Evolutionary conservation across 2,329 filamentous ascomycete genomes (phyloP).

Genomic region (Periconia sp.): DNA sequence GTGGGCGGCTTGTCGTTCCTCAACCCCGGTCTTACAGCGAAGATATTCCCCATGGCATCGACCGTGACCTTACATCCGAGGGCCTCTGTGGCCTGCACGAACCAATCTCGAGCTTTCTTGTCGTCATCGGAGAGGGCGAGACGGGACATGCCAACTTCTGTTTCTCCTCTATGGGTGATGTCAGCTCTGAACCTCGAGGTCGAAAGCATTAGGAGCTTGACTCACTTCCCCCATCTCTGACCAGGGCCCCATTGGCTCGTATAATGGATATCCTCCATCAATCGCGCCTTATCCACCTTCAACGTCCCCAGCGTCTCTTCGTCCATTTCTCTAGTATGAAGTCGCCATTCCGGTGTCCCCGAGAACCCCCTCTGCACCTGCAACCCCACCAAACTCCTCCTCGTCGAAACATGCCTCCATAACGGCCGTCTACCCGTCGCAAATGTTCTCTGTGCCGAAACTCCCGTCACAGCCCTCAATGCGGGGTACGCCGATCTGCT

Average conservation of each 20-base stretch:
- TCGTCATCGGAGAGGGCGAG: conserved; percentile 75
- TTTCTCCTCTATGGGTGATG: conserved; percentile 53
- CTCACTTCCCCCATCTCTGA: conserved; percentile 71
- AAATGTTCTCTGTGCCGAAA: not conserved
- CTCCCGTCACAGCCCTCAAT: conserved; percentile 1
- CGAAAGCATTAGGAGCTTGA: conserved; percentile 19
- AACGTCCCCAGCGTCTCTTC: conserved; percentile 59
- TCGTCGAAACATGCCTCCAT: too few species aligned
- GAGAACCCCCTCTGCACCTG: conserved; percentile 33
- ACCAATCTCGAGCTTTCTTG: conserved; percentile 77
- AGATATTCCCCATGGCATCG: conserved; percentile 82
- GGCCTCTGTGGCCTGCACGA: conserved; percentile 65
- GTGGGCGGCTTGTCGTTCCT: conserved; percentile 64
- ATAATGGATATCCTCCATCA: conserved; percentile 69
- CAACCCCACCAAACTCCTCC: not conserved
- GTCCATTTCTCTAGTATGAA: conserved; percentile 56
- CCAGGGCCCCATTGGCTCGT: conserved; percentile 72
- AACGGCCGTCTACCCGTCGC: too few species aligned
- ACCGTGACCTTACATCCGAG: conserved; percentile 72
- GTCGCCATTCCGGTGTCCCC: conserved; percentile 36
- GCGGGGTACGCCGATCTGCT: conserved; percentile 7
- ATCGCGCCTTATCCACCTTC: conserved; percentile 63
- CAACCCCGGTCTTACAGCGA: conserved; percentile 71
- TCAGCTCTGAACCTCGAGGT: too few species aligned
- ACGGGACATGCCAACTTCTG: conserved; percentile 78